Conservation (phyloP, 345 rosid species). For the Euphorbia tirucalli region DNA sequence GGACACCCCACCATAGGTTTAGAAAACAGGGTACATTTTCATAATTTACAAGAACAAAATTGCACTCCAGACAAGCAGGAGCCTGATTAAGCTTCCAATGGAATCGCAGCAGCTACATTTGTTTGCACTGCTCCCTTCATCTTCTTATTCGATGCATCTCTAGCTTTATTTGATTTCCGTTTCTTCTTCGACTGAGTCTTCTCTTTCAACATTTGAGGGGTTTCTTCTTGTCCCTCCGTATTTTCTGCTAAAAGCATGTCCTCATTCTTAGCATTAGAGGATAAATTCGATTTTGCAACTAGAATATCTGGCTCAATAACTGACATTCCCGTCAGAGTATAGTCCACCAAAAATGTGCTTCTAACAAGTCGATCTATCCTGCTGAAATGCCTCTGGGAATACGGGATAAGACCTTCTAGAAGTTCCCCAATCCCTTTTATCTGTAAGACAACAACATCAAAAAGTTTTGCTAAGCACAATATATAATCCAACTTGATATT, state of each 20-base stretch:
- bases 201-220: slow-evolving; percentile 23
- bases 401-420: slow-evolving; percentile 85
- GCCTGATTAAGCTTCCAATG: slow-evolving; percentile 21
- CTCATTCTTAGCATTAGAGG: slow-evolving; percentile 13
- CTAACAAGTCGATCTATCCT: slow-evolving; percentile 85
- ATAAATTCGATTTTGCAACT: slow-evolving; percentile 13
- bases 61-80: background rate
- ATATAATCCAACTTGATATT: no score
- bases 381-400: slow-evolving; percentile 83
- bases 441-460: slow-evolving; percentile 36
- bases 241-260: slow-evolving; percentile 6
- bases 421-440: slow-evolving; percentile 77
- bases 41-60: slow-evolving; percentile 10
- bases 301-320: slow-evolving; percentile 58
- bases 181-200: slow-evolving; percentile 57
- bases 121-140: slow-evolving; percentile 38
- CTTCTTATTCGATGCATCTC: slow-evolving; percentile 55
- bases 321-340: slow-evolving; percentile 78
- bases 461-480: background rate
- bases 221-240: slow-evolving; percentile 27
- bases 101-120: slow-evolving; percentile 28
- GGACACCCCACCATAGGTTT: no score
- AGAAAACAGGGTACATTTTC: no score
- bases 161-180: slow-evolving; percentile 55
- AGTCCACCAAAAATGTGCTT: slow-evolving; percentile 87